A percentile compares a stretch with the other conserved stretches of the same genome.
These are phyloP conservation scores for Saccharum spontaneum DNA, from an alignment of 176 grass and related monocot genomes.

Conservation along the genomic window DNA sequence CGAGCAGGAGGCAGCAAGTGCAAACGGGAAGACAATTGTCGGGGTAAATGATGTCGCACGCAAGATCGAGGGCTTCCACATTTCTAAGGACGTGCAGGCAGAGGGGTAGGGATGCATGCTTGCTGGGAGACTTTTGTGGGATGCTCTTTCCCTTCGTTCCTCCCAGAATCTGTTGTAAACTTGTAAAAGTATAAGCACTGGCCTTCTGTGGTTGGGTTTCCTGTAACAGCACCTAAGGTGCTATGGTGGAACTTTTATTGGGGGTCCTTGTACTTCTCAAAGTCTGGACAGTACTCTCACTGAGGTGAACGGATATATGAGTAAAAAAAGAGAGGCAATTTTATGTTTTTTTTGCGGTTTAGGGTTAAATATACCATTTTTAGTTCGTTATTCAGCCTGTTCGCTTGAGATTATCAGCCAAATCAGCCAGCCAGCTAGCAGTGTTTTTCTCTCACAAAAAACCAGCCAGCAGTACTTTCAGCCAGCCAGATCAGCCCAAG, in stretches of 20 bases:
- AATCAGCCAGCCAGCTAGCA: too few species aligned
- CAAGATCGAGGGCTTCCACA: slow-evolving; percentile 63
- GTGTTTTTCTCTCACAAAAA: too few species aligned
- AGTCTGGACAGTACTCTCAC: neutral
- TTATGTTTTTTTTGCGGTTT: too few species aligned
- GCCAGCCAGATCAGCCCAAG: too few species aligned
- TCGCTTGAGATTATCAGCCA: too few species aligned
- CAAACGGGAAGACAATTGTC: slow-evolving; percentile 48
- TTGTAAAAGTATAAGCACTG: neutral
- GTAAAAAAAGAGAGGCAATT: too few species aligned
- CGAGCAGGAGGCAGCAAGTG: slow-evolving; percentile 31
- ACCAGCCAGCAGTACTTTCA: too few species aligned
- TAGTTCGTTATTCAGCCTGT: too few species aligned
- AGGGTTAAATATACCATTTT: too few species aligned
- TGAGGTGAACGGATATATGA: too few species aligned
- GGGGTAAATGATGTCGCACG: slow-evolving; percentile 42
- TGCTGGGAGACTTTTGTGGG: neutral
- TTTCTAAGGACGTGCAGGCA: slow-evolving; percentile 42
- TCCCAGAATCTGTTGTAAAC: neutral
- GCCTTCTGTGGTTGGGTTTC: neutral
- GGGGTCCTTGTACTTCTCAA: neutral
- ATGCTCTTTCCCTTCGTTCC: neutral
- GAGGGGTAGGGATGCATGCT: slow-evolving; percentile 33
- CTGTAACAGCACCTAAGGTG: neutral
- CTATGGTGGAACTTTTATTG: slow-evolving; percentile 31